A percentile compares a stretch with the other conserved stretches of the same genome.
Evolutionary conservation across 2,329 filamentous ascomycete genomes (phyloP).

Genomic region (Epichloe festucae): DNA sequence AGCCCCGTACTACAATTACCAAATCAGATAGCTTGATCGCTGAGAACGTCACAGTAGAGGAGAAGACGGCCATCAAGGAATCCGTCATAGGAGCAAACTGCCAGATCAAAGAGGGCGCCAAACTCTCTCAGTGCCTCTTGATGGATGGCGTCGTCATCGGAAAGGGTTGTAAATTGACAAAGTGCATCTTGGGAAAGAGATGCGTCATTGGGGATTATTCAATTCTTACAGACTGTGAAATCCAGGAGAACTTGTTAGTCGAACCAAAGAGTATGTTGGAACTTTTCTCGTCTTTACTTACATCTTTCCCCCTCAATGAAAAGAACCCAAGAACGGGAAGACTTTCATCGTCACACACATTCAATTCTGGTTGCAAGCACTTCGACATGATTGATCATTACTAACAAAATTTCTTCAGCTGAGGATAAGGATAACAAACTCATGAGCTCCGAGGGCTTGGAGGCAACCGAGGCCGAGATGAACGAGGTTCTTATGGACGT

Average conservation of each 20-base stretch:
- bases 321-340: too few species aligned
- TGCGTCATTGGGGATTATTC: slow-evolving; percentile 73
- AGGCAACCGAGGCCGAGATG: slow-evolving; percentile 50
- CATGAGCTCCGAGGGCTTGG: slow-evolving; percentile 54
- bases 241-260: slow-evolving; percentile 78
- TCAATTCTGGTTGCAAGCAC: background rate
- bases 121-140: slow-evolving; percentile 73
- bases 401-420: slow-evolving; percentile 25
- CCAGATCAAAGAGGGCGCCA: slow-evolving; percentile 73
- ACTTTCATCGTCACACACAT: background rate
- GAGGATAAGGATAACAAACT: slow-evolving; percentile 56
- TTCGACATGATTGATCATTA: background rate
- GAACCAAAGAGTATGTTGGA: slow-evolving; percentile 56
- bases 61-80: slow-evolving; percentile 87
- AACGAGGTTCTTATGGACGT: slow-evolving; percentile 35
- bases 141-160: slow-evolving; percentile 88
- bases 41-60: slow-evolving; percentile 79
- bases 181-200: slow-evolving; percentile 72
- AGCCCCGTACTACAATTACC: slow-evolving; percentile 68
- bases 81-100: slow-evolving; percentile 79
- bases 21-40: slow-evolving; percentile 71
- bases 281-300: background rate
- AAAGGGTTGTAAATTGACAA: slow-evolving; percentile 71
- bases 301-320: background rate
- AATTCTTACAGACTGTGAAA: slow-evolving; percentile 77